A percentile compares a stretch with the other conserved stretches of the same genome.
These are phyloP conservation scores for Herpetospermum pedunculosum DNA, from an alignment of 306 rosid genomes.

Conservation along the genomic window DNA sequence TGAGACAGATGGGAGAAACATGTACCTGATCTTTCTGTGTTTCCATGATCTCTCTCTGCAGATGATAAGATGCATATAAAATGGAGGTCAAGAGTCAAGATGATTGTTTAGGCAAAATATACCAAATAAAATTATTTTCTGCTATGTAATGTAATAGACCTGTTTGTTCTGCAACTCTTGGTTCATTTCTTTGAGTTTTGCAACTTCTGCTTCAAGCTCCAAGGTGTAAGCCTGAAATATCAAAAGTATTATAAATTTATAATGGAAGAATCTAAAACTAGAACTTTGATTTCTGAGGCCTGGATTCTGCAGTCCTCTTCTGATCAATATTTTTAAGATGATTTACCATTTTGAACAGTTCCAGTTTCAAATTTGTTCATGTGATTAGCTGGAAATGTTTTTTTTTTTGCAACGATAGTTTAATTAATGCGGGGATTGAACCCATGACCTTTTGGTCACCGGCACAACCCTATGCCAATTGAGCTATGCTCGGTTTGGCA, in stretches of 20 bases:
- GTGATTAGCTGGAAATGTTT: too few relatives aligned
- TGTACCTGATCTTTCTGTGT: slow-evolving; percentile 63
- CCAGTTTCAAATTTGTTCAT: neutral
- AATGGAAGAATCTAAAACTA: neutral
- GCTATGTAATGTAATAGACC: slow-evolving; percentile 30
- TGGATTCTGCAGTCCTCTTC: neutral
- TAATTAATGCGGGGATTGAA: too few relatives aligned
- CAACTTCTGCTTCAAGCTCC: slow-evolving; percentile 85
- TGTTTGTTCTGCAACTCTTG: slow-evolving; percentile 61
- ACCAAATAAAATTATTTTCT: neutral
- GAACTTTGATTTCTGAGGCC: neutral
- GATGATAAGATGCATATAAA: slow-evolving; percentile 9
- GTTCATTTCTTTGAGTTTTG: slow-evolving; percentile 61
- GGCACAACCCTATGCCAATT: too few relatives aligned
- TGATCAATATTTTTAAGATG: too few relatives aligned
- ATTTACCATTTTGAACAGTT: neutral
- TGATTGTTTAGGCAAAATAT: neutral
- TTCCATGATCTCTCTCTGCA: slow-evolving; percentile 60
- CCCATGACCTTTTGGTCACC: too few relatives aligned
- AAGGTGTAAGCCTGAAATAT: slow-evolving; percentile 73
- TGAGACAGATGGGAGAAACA: neutral
- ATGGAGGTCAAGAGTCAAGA: neutral
- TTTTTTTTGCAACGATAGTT: too few relatives aligned
- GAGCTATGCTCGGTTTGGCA: too few relatives aligned
- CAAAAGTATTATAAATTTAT: too few relatives aligned